Evolutionary conservation across 768 basidiomycete species (phyloP), one percentile per base, ranked within the genome.

Genomic region (Phylloporus scabripes): DNA sequence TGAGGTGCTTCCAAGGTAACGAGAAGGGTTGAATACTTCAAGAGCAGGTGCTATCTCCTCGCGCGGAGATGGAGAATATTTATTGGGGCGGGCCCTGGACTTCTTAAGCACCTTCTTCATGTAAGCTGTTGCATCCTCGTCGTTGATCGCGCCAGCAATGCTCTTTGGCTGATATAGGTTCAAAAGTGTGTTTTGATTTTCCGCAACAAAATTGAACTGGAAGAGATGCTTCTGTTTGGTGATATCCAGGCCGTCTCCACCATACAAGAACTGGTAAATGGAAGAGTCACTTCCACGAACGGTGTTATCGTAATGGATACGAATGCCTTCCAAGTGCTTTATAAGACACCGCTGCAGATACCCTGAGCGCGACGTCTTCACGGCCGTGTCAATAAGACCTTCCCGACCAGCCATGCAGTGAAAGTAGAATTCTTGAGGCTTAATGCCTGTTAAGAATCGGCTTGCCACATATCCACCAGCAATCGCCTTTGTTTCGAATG

Each of bases 331-430:
- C 46, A 99, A 75, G 67, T 99, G 96, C 69, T 99, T 99, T 75
- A 99, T 94, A 57, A 99, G 75, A 72, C 96, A 98, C 41, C 96
- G 82, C 66, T 99, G 96, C 17, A 99, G 80, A 68, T 99, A 99
- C 17, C 96, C 96, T 4, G 96, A 98, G 47, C 96, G 92, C 54
- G 88, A 91, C 4, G 96, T 99, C 73, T 99, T 99, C 66, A 99
- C 95, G 32, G 96, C 96, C 5, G 96, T 99, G 63, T 99, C 96
- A 61, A 99, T 99, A 33, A 99, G 79, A 62, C 96, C 96, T 73
- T 99, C 96, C 58, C 96, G 82, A 45, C 96, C 96, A 50, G 96
- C 96, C 96, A 99, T 99, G 65, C 96, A 98, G 71, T 99, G 96
- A 78, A 99, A 99, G 73, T 96, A 99, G 71, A 97, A 99, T 67